Conservation (phyloP, 2,329 filamentous ascomycete species). For the Ramichloridium luteum region DNA sequence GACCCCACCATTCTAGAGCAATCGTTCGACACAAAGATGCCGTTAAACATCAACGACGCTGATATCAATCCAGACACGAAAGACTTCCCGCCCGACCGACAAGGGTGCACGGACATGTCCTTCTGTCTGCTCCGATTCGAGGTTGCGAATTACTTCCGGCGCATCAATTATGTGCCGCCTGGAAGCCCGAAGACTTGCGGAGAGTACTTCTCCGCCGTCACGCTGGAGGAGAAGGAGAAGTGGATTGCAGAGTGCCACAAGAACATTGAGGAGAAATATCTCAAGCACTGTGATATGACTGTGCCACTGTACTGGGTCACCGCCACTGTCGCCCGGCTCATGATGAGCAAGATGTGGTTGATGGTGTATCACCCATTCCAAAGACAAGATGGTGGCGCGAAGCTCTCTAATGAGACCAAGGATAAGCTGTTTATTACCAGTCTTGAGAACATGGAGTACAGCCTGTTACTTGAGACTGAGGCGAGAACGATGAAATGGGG, state of each 20-base stretch:
- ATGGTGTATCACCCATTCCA: slow-evolving; percentile 65
- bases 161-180: slow-evolving; percentile 34
- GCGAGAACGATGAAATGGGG: slow-evolving; percentile 49
- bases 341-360: slow-evolving; percentile 68
- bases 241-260: slow-evolving; percentile 39
- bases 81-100: slow-evolving; percentile 35
- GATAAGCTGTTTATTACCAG: slow-evolving; percentile 60
- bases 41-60: slow-evolving; percentile 44
- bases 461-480: slow-evolving; percentile 53
- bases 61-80: slow-evolving; percentile 40
- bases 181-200: slow-evolving; percentile 30
- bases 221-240: slow-evolving; percentile 35
- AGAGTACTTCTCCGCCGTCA: slow-evolving; percentile 32
- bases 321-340: slow-evolving; percentile 54
- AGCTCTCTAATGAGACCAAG: slow-evolving; percentile 49
- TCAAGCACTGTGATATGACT: slow-evolving; percentile 41
- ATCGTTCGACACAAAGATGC: slow-evolving; percentile 49
- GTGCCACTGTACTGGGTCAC: slow-evolving; percentile 56
- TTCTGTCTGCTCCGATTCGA: slow-evolving; percentile 44
- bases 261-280: slow-evolving; percentile 37
- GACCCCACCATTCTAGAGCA: slow-evolving; percentile 47
- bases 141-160: slow-evolving; percentile 36
- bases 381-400: slow-evolving; percentile 44
- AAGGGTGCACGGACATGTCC: slow-evolving; percentile 47
- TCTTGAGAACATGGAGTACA: slow-evolving; percentile 63